Evolutionary conservation across 257 asterid genomes (phyloP).

Genomic region (Forsythia suspensa): DNA sequence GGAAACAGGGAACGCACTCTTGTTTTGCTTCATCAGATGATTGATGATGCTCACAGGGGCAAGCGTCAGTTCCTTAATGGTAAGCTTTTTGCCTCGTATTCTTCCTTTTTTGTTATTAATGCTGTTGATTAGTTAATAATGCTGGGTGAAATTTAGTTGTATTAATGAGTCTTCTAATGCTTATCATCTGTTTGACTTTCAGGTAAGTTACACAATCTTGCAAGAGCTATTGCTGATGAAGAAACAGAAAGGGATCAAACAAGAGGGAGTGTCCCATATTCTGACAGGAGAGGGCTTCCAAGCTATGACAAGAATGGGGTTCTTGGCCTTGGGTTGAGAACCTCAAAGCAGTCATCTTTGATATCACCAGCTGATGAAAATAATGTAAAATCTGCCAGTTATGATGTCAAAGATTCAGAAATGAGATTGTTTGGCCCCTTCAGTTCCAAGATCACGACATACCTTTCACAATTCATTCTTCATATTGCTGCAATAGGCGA

Average conservation of each 20-base stretch:
- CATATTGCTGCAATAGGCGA: slow-evolving; percentile 98
- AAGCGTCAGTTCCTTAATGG: slow-evolving; percentile 97
- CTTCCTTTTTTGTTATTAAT: slow-evolving; percentile 20
- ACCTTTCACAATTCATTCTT: slow-evolving; percentile 92
- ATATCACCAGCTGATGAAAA: slow-evolving; percentile 56
- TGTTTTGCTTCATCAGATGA: slow-evolving; percentile 95
- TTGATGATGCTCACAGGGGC: slow-evolving; percentile 98
- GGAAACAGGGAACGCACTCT: slow-evolving; percentile 96
- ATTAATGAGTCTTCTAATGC: slow-evolving; percentile 20
- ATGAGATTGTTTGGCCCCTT: slow-evolving; percentile 79
- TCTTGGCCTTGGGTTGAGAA: slow-evolving; percentile 86
- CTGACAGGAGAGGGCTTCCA: slow-evolving; percentile 58
- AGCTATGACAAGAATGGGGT: slow-evolving; percentile 61
- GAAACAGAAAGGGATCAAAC: slow-evolving; percentile 75
- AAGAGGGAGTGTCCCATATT: slow-evolving; percentile 53
- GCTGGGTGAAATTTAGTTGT: slow-evolving; percentile 13
- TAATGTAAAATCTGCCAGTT: slow-evolving; percentile 52
- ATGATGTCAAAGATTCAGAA: slow-evolving; percentile 78
- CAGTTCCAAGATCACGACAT: slow-evolving; percentile 70
- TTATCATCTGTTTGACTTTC: slow-evolving; percentile 24
- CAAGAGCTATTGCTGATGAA: slow-evolving; percentile 96
- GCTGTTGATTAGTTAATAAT: slow-evolving; percentile 8
- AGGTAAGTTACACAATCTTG: slow-evolving; percentile 97
- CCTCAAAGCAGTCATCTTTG: slow-evolving; percentile 47
- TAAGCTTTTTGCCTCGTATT: slow-evolving; percentile 26